phyloP scores from a whole-genome alignment of 108 stramenopile genomes.

The Schizochytrium sp. region DNA sequence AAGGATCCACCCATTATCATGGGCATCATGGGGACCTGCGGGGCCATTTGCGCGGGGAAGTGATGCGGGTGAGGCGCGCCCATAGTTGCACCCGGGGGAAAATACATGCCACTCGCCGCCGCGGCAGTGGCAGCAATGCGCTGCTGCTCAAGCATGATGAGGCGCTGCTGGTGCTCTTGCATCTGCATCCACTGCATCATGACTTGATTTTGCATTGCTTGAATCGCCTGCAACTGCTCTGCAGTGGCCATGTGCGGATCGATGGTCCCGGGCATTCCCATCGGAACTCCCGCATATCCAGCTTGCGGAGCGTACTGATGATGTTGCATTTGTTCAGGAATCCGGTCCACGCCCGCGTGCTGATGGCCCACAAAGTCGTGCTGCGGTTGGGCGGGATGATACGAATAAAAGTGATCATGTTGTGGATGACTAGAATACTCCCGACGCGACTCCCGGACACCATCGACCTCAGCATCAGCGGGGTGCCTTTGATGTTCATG shows the following conservation, averaged over 20 bases:
- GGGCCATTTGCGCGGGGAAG: not conserved
- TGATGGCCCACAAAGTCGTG: no score
- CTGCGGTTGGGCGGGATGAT: no score
- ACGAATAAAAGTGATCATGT: no score
- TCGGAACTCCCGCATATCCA: not conserved
- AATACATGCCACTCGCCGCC: not conserved
- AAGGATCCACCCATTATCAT: not conserved
- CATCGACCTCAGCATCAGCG: no score
- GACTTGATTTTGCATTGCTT: not conserved
- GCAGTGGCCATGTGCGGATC: not conserved
- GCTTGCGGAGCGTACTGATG: not conserved
- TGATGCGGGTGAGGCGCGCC: not conserved
- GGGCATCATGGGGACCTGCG: no score
- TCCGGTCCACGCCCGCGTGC: no score
- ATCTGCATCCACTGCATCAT: constrained; percentile 17
- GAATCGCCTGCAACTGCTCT: not conserved
- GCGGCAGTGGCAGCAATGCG: not conserved
- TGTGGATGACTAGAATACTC: no score
- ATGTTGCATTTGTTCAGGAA: no score
- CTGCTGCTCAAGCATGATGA: constrained; percentile 12
- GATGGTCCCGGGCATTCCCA: not conserved
- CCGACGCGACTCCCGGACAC: no score
- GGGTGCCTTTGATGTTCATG: no score
- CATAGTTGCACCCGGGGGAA: no score
- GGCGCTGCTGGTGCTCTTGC: not conserved